Evolutionary conservation across 495 filamentous ascomycete genomes (phyloP).

Genomic region (Mycothermus thermophilus): DNA sequence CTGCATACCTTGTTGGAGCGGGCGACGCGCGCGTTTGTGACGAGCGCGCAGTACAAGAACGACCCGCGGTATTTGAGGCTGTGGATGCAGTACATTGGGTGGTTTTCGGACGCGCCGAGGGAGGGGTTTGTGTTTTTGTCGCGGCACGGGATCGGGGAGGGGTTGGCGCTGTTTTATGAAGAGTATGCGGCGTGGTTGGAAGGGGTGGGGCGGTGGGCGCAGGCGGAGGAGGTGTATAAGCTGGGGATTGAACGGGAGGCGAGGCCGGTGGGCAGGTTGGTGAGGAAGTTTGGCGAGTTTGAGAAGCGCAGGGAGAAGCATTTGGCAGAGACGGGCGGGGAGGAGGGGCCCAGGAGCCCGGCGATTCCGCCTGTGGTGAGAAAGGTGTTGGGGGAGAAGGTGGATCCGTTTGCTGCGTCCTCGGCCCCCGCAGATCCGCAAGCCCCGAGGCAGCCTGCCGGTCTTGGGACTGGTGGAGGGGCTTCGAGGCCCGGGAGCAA

Average conservation of each 20-base stretch:
- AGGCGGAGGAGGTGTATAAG: slow-evolving; percentile 86
- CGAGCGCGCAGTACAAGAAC: slow-evolving; percentile 75
- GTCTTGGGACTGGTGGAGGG: slow-evolving; percentile 29
- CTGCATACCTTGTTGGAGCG: slow-evolving; percentile 83
- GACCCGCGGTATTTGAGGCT: slow-evolving; percentile 84
- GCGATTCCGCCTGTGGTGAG: slow-evolving; percentile 71
- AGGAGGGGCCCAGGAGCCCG: slow-evolving; percentile 62
- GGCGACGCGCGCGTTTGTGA: slow-evolving; percentile 80
- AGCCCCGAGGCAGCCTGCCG: slow-evolving; percentile 34
- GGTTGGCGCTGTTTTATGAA: slow-evolving; percentile 88
- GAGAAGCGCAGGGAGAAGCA: slow-evolving; percentile 65
- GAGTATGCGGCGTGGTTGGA: slow-evolving; percentile 93
- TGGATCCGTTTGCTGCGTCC: slow-evolving; percentile 56
- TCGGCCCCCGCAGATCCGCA: slow-evolving; percentile 49
- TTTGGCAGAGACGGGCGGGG: slow-evolving; percentile 42
- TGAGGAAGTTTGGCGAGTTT: slow-evolving; percentile 84
- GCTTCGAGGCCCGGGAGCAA: slow-evolving; percentile 48
- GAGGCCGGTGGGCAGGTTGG: slow-evolving; percentile 61
- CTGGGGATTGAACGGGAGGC: slow-evolving; percentile 81
- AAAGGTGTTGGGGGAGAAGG: slow-evolving; percentile 73
- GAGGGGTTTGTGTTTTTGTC: slow-evolving; percentile 87
- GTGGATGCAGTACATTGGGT: slow-evolving; percentile 85
- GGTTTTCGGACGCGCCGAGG: slow-evolving; percentile 83
- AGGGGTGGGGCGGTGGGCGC: slow-evolving; percentile 67
- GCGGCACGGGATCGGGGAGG: slow-evolving; percentile 75